Evolutionary conservation across 2,329 filamentous ascomycete genomes (phyloP).

Genomic region (Phyllosticta paracitricarpa): DNA sequence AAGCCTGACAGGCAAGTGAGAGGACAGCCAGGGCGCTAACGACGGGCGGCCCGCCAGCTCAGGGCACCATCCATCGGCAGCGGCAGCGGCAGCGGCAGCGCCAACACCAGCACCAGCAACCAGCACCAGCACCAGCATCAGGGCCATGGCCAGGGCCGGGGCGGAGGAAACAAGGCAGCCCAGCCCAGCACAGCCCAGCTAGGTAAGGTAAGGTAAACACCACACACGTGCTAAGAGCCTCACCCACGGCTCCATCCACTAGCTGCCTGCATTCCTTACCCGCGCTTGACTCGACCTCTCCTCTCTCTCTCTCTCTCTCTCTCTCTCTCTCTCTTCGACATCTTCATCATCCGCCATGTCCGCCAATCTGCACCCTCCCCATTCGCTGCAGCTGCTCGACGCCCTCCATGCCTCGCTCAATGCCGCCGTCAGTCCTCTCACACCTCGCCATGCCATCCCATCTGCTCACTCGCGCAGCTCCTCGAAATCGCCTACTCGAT

Average conservation of each 20-base stretch:
- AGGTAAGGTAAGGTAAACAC: not conserved
- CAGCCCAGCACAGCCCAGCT: not conserved
- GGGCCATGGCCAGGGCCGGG: not conserved
- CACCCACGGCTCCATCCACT: not conserved
- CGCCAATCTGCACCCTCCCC: not conserved
- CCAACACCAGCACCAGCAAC: not conserved
- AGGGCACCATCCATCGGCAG: too few species aligned
- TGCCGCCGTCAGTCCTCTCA: slow-evolving; percentile 30
- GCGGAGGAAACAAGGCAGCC: too few species aligned
- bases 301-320: not conserved
- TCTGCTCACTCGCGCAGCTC: not conserved
- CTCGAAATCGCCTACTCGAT: slow-evolving; percentile 5
- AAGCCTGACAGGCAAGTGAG: too few species aligned
- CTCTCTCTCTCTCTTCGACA: too few species aligned
- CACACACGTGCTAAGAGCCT: not conserved
- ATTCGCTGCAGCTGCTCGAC: slow-evolving; percentile 25
- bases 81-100: too few species aligned
- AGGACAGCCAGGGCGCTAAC: not conserved
- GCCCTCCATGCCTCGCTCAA: slow-evolving; percentile 39
- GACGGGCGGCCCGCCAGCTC: not conserved
- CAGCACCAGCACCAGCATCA: not conserved
- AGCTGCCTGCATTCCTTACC: not conserved
- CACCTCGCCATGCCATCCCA: not conserved
- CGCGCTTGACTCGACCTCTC: not conserved
- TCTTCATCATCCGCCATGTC: not conserved